Conservation (phyloP, 2,329 filamentous ascomycete species). For the Alternaria gaisen region DNA sequence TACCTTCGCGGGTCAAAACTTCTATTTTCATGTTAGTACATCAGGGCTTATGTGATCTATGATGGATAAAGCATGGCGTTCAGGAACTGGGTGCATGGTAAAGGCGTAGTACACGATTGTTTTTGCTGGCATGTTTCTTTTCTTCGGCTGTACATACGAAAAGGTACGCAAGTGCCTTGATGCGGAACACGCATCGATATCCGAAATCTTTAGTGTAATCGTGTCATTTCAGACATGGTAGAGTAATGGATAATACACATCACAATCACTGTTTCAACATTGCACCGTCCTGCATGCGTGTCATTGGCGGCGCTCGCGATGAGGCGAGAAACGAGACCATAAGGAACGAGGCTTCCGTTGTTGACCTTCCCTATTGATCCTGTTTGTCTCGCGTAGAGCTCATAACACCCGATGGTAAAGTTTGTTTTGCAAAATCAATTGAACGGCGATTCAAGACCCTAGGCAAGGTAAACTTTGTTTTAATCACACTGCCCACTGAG, state of each 20-base stretch:
- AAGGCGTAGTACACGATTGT: conserved; percentile 26
- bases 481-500: conserved; percentile 19
- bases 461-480: conserved; percentile 20
- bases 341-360: not conserved
- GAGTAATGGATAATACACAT: conserved; percentile 15
- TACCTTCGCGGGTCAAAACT: conserved; percentile 41
- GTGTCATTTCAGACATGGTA: conserved; percentile 7
- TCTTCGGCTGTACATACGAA: conserved; percentile 12
- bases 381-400: conserved; percentile 3
- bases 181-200: conserved; percentile 10
- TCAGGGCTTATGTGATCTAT: conserved; percentile 24
- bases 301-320: conserved; percentile 5
- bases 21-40: conserved; percentile 35
- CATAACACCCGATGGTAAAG: conserved; percentile 2
- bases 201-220: conserved; percentile 22
- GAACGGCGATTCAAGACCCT: conserved; percentile 17
- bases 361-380: conserved; percentile 6
- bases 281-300: not conserved
- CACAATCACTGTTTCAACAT: conserved; percentile 6
- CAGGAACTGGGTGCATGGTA: conserved; percentile 30
- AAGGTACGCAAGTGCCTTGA: conserved; percentile 11
- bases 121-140: conserved; percentile 21
- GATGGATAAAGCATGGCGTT: conserved; percentile 29
- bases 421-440: conserved; percentile 17
- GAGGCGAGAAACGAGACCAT: conserved; percentile 5